Conservation (phyloP, 2,329 filamentous ascomycete genomes). For the Colletotrichum abscissum region DNA sequence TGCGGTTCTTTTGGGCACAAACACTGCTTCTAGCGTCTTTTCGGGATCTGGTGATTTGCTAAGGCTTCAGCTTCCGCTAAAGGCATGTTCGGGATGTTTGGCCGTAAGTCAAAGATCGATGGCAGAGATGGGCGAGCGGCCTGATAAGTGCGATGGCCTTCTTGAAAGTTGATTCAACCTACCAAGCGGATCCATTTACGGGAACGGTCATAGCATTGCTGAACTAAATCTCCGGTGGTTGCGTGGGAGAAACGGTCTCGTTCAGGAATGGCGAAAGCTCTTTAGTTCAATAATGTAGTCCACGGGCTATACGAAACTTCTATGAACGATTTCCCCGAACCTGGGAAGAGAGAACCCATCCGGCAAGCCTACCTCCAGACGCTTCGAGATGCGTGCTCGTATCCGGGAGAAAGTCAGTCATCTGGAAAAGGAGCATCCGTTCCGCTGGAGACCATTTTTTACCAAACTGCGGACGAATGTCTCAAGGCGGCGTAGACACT, state of each 20-base stretch:
- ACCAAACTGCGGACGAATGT: no score
- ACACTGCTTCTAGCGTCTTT: not conserved
- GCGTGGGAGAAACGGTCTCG: slow-evolving; percentile 42
- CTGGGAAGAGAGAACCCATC: slow-evolving; percentile 53
- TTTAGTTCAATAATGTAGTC: slow-evolving; percentile 60
- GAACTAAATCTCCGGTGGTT: slow-evolving; percentile 43
- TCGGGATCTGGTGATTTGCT: slow-evolving; percentile 30
- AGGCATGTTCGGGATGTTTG: slow-evolving; percentile 56
- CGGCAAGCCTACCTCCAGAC: slow-evolving; percentile 61
- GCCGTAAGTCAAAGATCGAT: slow-evolving; percentile 43
- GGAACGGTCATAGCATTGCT: slow-evolving; percentile 41
- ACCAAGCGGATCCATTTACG: slow-evolving; percentile 42
- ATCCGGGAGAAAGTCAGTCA: no score
- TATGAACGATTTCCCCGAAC: slow-evolving; percentile 49
- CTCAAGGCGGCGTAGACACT: no score
- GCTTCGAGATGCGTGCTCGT: slow-evolving; percentile 40
- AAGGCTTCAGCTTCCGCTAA: slow-evolving; percentile 47
- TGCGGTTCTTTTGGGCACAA: not conserved
- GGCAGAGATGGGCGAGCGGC: slow-evolving; percentile 48
- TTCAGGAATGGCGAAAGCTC: slow-evolving; percentile 43
- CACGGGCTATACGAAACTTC: slow-evolving; percentile 54
- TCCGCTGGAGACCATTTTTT: no score
- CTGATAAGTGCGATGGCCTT: slow-evolving; percentile 47
- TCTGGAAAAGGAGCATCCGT: no score
- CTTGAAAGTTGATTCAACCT: slow-evolving; percentile 69